Conservation (phyloP, 306 rosid genomes). For the Gastrolobium villosum region DNA sequence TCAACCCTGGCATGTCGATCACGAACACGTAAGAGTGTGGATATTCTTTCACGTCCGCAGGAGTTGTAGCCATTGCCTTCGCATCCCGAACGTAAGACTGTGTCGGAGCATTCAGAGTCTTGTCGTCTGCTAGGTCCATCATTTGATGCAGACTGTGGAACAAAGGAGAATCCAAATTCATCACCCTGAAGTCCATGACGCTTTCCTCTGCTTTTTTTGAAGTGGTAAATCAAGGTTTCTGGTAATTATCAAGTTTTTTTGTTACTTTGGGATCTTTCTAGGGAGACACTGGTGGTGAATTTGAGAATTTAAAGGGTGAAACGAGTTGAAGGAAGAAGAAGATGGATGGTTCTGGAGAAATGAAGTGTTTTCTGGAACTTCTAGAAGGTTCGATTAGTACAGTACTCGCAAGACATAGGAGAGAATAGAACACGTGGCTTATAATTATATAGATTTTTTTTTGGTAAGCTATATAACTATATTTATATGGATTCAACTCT, state of each 20-base stretch:
- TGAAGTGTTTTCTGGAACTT: background rate
- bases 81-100: constrained; percentile 68
- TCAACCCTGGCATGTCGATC: constrained; percentile 86
- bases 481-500: too few relatives aligned
- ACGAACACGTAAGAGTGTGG: constrained; percentile 64
- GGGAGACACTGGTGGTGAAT: background rate
- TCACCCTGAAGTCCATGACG: constrained; percentile 66
- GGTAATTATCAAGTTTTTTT: background rate
- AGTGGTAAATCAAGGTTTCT: background rate
- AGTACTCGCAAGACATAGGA: too few relatives aligned
- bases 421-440: too few relatives aligned
- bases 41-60: constrained; percentile 78
- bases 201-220: too few relatives aligned
- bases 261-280: background rate
- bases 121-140: constrained; percentile 58
- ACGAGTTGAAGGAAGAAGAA: background rate
- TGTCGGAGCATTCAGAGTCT: constrained; percentile 59
- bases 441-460: too few relatives aligned
- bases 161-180: constrained; percentile 63
- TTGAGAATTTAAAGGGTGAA: constrained; percentile 20
- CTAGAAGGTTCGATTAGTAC: background rate
- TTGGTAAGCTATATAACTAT: too few relatives aligned
- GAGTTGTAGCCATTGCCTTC: constrained; percentile 81
- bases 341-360: background rate
- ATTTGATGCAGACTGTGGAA: constrained; percentile 63